phyloP scores from a whole-genome alignment of 371 early-diverging fungal genomes.

The Apophysomyces variabilis region DNA sequence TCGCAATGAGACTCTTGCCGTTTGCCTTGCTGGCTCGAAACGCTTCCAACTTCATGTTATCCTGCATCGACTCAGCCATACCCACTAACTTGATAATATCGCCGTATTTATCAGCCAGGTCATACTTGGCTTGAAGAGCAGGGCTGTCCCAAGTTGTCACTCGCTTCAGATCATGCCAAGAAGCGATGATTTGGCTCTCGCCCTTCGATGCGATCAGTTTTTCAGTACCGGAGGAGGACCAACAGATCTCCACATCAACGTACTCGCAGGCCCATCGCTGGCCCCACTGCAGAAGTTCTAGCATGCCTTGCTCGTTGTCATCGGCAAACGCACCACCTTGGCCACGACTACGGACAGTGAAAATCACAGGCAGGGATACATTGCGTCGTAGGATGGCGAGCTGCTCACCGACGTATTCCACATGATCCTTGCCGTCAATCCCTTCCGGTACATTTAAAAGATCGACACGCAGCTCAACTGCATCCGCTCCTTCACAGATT shows the following conservation, averaged over 20 bases:
- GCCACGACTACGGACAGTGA: slow-evolving; percentile 85
- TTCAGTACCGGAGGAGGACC: slow-evolving; percentile 46
- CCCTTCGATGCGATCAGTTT: slow-evolving; percentile 60
- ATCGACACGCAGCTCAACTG: slow-evolving; percentile 94
- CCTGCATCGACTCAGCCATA: slow-evolving; percentile 69
- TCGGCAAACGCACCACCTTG: slow-evolving; percentile 92
- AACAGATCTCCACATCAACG: slow-evolving; percentile 87
- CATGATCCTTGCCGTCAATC: slow-evolving; percentile 31
- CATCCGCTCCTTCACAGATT: slow-evolving; percentile 83
- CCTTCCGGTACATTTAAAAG: slow-evolving; percentile 63
- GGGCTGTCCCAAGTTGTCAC: slow-evolving; percentile 67
- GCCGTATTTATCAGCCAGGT: slow-evolving; percentile 57
- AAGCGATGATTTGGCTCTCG: slow-evolving; percentile 76
- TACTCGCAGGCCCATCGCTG: slow-evolving; percentile 92
- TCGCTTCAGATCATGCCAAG: slow-evolving; percentile 87
- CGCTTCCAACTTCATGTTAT: slow-evolving; percentile 78
- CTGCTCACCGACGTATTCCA: slow-evolving; percentile 79
- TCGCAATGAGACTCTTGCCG: slow-evolving; percentile 81
- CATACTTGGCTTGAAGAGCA: slow-evolving; percentile 62
- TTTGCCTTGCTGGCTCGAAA: slow-evolving; percentile 53
- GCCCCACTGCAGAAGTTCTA: slow-evolving; percentile 71
- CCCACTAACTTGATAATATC: slow-evolving; percentile 95
- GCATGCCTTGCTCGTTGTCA: slow-evolving; percentile 61
- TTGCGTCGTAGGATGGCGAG: slow-evolving; percentile 77
- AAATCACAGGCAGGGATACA: slow-evolving; percentile 83